These are phyloP conservation scores for Polytrichum formosum DNA, from an alignment of 225 moss, liverwort and hornwort species.

Conservation along the genomic window DNA sequence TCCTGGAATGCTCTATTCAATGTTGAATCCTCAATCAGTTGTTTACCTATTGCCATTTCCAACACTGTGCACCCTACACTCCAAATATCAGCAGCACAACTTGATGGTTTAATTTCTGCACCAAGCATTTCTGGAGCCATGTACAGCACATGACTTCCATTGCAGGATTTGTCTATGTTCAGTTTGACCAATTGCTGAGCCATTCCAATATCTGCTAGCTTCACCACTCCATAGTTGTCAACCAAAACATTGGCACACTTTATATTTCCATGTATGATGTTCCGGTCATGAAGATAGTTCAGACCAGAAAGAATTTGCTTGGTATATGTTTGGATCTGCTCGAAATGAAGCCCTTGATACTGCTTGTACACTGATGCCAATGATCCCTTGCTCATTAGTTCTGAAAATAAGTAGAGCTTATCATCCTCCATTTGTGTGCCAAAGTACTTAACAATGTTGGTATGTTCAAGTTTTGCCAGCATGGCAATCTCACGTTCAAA, in stretches of 20 bases:
- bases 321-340: slow-evolving; percentile 52
- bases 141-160: slow-evolving; percentile 51
- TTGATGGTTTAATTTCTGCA: too few relatives aligned
- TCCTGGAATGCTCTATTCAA: too few relatives aligned
- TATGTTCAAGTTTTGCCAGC: slow-evolving; percentile 9
- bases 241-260: slow-evolving; percentile 63
- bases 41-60: too few relatives aligned
- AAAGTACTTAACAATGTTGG: slow-evolving; percentile 13
- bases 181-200: background rate
- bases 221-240: slow-evolving; percentile 52
- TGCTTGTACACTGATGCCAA: slow-evolving; percentile 63
- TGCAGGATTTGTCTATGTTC: slow-evolving; percentile 19
- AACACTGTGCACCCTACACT: too few relatives aligned
- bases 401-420: slow-evolving; percentile 57
- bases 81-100: too few relatives aligned
- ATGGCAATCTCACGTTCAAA: slow-evolving; percentile 17
- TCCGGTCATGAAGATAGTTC: slow-evolving; percentile 53
- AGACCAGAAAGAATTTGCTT: slow-evolving; percentile 49
- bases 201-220: slow-evolving; percentile 53
- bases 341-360: slow-evolving; percentile 42
- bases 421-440: slow-evolving; percentile 23
- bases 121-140: slow-evolving; percentile 68
- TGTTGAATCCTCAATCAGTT: too few relatives aligned
- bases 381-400: slow-evolving; percentile 33
- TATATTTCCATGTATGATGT: slow-evolving; percentile 61